Evolutionary conservation across 495 filamentous ascomycete species (phyloP).

Genomic region (Bryoglossum gracile): DNA sequence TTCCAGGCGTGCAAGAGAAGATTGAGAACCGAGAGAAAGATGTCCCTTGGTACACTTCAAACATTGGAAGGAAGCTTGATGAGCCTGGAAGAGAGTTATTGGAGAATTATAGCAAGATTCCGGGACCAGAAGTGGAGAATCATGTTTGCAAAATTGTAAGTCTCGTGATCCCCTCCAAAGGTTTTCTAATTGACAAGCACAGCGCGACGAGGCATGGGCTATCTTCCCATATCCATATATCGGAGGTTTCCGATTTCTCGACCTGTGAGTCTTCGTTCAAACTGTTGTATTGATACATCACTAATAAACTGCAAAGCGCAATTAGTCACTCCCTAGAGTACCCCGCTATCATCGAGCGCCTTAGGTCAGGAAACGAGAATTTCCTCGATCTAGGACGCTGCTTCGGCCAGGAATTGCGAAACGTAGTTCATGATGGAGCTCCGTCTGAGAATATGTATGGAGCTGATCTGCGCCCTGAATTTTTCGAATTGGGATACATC

Average conservation of each 20-base stretch:
- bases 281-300: background rate
- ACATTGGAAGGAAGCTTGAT: conserved; percentile 6
- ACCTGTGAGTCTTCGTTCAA: conserved; percentile 25
- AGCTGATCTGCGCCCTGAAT: conserved; percentile 37
- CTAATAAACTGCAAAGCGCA: conserved; percentile 7
- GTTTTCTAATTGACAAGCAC: background rate
- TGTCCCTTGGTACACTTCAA: conserved; percentile 5
- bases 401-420: conserved; percentile 43
- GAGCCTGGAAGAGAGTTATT: conserved; percentile 15
- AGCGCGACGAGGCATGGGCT: conserved; percentile 35
- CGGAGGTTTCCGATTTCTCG: conserved; percentile 34
- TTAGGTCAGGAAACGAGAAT: conserved; percentile 14
- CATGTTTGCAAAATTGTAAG: conserved; percentile 25
- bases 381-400: conserved; percentile 47
- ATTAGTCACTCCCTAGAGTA: conserved; percentile 11
- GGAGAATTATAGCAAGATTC: conserved; percentile 25
- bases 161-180: background rate
- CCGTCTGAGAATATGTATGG: conserved; percentile 35
- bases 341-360: conserved; percentile 14
- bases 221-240: conserved; percentile 37
- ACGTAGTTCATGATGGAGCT: conserved; percentile 37
- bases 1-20: conserved; percentile 1
- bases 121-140: conserved; percentile 21
- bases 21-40: conserved; percentile 1
- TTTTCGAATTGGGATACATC: conserved; percentile 48